Percentiles rank a stretch among this genome's conserved stretches.
These are phyloP conservation scores for Ettlia oleoabundans DNA, from an alignment of 139 green algal species.

Conservation along the genomic window DNA sequence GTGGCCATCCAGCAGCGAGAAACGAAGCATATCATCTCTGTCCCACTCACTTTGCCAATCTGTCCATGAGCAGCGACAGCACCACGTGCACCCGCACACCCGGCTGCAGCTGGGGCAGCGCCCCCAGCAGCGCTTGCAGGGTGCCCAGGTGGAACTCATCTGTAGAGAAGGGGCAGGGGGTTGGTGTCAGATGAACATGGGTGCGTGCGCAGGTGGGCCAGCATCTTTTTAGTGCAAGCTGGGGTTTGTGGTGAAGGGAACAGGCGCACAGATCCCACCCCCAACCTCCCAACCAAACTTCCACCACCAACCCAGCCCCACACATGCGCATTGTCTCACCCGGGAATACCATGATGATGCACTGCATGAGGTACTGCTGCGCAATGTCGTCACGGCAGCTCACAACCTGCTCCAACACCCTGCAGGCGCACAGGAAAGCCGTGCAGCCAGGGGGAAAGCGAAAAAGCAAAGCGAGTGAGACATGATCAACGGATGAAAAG, in stretches of 20 bases:
- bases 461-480: too few species aligned
- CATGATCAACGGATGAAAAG: too few species aligned
- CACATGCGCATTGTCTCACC: not conserved
- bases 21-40: not conserved
- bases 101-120: conserved; percentile 87
- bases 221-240: too few species aligned
- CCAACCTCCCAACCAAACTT: not conserved
- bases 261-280: too few species aligned
- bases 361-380: conserved; percentile 99
- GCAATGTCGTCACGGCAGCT: conserved; percentile 97
- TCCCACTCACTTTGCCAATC: conserved; percentile 68
- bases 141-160: conserved; percentile 97
- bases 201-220: not conserved
- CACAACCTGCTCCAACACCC: conserved; percentile 79
- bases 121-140: conserved; percentile 82
- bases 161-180: not conserved
- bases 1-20: too few species aligned
- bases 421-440: not conserved
- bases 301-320: not conserved
- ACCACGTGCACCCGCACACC: conserved; percentile 77
- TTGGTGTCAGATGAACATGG: too few species aligned
- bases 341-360: conserved; percentile 65
- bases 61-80: conserved; percentile 81
- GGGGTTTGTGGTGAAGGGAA: too few species aligned
- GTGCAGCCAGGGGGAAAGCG: not conserved